Conservation (phyloP, 106 monocot genomes). For the Narthecium ossifragum region DNA sequence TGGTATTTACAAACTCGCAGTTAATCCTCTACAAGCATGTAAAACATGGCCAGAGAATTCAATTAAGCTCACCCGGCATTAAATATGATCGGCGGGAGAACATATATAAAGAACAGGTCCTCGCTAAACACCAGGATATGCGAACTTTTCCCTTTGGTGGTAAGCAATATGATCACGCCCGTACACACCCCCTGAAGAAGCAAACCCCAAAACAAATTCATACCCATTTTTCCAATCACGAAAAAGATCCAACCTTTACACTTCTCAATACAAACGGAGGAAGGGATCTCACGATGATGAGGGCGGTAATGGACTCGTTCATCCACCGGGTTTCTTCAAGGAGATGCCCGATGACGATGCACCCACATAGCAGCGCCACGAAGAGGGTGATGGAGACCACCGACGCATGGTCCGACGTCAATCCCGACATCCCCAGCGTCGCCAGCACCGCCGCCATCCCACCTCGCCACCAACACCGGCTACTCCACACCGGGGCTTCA, state of each 20-base stretch:
- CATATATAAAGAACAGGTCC: constrained; percentile 91
- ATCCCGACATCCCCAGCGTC: constrained; percentile 25
- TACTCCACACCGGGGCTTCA: no score
- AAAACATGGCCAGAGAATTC: no score
- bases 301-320: constrained; percentile 94
- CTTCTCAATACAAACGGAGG: neutral
- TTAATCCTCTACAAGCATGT: no score
- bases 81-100: constrained; percentile 96
- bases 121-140: constrained; percentile 91
- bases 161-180: constrained; percentile 67
- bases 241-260: neutral
- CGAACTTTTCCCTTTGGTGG: constrained; percentile 80
- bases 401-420: constrained; percentile 73
- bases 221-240: neutral
- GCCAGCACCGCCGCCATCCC: constrained; percentile 32
- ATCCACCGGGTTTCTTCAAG: constrained; percentile 91
- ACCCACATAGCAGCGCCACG: constrained; percentile 67
- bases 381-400: constrained; percentile 82
- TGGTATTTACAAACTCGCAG: no score
- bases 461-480: constrained; percentile 20
- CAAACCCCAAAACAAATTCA: neutral
- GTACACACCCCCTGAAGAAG: constrained; percentile 63
- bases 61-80: constrained; percentile 83
- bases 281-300: constrained; percentile 49
- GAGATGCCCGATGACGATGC: constrained; percentile 91